A percentile compares a stretch with the other conserved stretches of the same genome.
phyloP scores from a whole-genome alignment of 176 grass and related monocot genomes.

The Carex parvula region DNA sequence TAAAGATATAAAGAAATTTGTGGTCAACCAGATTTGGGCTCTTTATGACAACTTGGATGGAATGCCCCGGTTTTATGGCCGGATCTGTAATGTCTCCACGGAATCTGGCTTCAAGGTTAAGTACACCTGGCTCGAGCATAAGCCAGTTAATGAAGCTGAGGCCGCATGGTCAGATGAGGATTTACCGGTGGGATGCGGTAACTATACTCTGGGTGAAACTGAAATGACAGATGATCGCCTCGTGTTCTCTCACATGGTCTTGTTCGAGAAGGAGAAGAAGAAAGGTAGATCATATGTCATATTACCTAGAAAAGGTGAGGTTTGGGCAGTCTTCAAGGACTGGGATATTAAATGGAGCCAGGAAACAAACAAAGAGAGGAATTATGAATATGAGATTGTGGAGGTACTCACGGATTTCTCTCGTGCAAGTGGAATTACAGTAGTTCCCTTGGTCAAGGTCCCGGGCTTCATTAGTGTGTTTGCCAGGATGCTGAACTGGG shows the following conservation, averaged over 20 bases:
- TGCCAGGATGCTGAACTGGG: conserved; percentile 34
- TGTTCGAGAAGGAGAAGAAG: conserved; percentile 55
- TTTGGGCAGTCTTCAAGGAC: conserved; percentile 86
- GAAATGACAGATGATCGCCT: conserved; percentile 46
- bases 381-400: conserved; percentile 68
- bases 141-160: conserved; percentile 39
- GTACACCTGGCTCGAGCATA: conserved; percentile 62
- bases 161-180: conserved; percentile 51
- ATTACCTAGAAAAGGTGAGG: conserved; percentile 66
- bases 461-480: conserved; percentile 85
- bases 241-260: conserved; percentile 78
- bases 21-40: conserved; percentile 74
- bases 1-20: conserved; percentile 53
- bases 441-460: conserved; percentile 70
- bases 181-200: conserved; percentile 82
- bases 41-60: conserved; percentile 79
- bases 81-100: conserved; percentile 44
- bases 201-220: conserved; percentile 43
- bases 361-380: conserved; percentile 63
- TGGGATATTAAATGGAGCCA: conserved; percentile 74
- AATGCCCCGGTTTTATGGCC: conserved; percentile 92
- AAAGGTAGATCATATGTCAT: conserved; percentile 52
- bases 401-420: conserved; percentile 61
- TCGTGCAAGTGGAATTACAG: conserved; percentile 33
- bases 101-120: conserved; percentile 49